Conservation (phyloP, 345 rosid species). For the Noccaea bulbosa region DNA sequence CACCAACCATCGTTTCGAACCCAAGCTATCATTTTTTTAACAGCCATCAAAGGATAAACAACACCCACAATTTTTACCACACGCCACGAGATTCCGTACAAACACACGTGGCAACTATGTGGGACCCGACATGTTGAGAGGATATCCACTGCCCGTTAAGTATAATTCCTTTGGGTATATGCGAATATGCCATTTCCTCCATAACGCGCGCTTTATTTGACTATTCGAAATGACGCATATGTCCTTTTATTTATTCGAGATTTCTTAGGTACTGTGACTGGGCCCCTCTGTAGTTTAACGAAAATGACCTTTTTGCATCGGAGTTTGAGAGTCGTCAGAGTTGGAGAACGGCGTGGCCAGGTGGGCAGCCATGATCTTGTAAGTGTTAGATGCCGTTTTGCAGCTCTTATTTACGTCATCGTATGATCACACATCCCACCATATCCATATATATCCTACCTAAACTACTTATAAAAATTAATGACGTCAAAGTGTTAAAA, state of each 20-base stretch:
- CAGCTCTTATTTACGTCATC: neutral
- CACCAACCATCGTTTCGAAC: conserved; percentile 29
- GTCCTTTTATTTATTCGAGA: conserved; percentile 12
- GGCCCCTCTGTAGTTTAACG: conserved; percentile 7
- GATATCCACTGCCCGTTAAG: conserved; percentile 46
- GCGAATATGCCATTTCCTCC: conserved; percentile 43
- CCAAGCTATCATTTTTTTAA: conserved; percentile 27
- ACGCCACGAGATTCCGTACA: conserved; percentile 37
- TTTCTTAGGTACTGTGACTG: neutral
- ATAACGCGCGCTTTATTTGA: conserved; percentile 10
- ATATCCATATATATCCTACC: neutral
- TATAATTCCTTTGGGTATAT: conserved; percentile 39
- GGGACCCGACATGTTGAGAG: conserved; percentile 39
- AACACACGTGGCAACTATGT: conserved; percentile 30
- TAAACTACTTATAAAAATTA: neutral
- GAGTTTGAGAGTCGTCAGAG: conserved; percentile 19
- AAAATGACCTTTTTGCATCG: conserved; percentile 23
- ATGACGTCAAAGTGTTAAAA: neutral
- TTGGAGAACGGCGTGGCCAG: conserved; percentile 25
- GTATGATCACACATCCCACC: conserved; percentile 5
- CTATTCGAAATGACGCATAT: neutral
- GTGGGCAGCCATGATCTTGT: conserved; percentile 11
- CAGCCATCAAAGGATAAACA: conserved; percentile 19
- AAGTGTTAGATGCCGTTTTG: conserved; percentile 6
- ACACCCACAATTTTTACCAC: conserved; percentile 29